Percentiles rank a stretch among this genome's conserved stretches.
These are phyloP conservation scores for Eimeria necatrix DNA, from an alignment of 169 alveolate genomes.

Conservation along the genomic window DNA sequence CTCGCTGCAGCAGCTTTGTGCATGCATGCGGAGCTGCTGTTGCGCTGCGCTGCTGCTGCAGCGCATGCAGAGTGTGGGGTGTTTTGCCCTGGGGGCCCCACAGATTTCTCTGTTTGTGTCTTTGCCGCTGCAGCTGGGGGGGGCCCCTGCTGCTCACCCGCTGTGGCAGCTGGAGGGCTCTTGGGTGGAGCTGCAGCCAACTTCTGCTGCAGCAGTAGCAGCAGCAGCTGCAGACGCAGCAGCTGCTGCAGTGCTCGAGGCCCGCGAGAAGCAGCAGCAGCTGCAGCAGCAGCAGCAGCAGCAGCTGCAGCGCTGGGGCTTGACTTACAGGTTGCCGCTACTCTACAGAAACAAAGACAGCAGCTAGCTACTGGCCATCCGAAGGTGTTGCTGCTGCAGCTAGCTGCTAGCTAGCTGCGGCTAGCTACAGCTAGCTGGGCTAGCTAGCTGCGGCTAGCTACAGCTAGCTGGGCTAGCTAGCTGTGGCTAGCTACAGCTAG, in stretches of 20 bases:
- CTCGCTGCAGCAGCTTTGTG: conserved; percentile 6
- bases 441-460: neutral
- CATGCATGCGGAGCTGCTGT: neutral
- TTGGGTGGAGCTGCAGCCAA: conserved; percentile 12
- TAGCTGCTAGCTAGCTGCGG: too few relatives aligned
- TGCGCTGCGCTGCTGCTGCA: neutral
- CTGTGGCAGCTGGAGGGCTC: conserved; percentile 31
- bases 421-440: conserved; percentile 1
- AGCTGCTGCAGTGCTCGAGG: neutral
- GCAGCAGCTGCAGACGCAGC: conserved; percentile 38
- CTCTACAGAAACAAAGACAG: conserved; percentile 22
- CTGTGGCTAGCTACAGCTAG: too few relatives aligned
- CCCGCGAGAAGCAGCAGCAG: neutral
- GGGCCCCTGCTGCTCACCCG: neutral
- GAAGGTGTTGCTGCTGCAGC: too few relatives aligned
- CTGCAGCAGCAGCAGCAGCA: too few relatives aligned
- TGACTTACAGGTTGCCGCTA: neutral
- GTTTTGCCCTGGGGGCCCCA: too few relatives aligned
- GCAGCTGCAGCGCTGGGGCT: conserved; percentile 6
- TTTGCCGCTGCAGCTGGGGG: neutral
- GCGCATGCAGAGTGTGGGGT: neutral
- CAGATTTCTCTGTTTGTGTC: too few relatives aligned
- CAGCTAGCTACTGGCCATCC: too few relatives aligned
- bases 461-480: conserved; percentile 23
- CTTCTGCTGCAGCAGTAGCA: conserved; percentile 46